Evolutionary conservation across 345 rosid species (phyloP).

Genomic region (Sapria himalayana): DNA sequence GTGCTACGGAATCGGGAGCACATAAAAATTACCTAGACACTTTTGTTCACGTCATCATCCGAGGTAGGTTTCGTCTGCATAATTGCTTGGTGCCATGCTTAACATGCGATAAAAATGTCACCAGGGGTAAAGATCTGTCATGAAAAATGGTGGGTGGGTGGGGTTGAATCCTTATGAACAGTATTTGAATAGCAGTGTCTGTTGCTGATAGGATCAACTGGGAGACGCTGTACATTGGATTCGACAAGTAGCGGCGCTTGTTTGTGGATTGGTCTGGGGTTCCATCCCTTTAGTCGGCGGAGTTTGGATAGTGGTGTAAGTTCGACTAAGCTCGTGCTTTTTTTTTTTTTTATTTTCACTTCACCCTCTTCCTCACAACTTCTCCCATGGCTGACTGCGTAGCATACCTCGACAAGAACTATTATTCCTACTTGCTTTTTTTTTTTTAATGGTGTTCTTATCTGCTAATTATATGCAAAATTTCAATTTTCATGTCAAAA

Average conservation of each 20-base stretch:
- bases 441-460: no score
- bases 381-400: no score
- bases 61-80: not conserved
- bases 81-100: not conserved
- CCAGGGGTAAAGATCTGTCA: not conserved
- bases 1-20: no score
- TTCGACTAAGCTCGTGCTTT: no score
- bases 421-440: no score
- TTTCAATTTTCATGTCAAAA: no score
- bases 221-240: constrained; percentile 99
- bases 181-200: not conserved
- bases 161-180: not conserved
- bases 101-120: not conserved
- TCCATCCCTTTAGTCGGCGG: constrained; percentile 78
- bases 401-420: no score
- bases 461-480: no score
- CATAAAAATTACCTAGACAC: not conserved
- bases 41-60: not conserved
- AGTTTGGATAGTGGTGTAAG: constrained; percentile 74
- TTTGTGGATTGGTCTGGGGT: constrained; percentile 78
- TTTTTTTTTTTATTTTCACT: no score
- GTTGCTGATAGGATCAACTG: constrained; percentile 54
- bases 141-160: not conserved
- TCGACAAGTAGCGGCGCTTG: constrained; percentile 56
- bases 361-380: no score